Base-by-base conservation (phyloP, 2,329 filamentous ascomycete species). In the Aspergillus sp. region DNA sequence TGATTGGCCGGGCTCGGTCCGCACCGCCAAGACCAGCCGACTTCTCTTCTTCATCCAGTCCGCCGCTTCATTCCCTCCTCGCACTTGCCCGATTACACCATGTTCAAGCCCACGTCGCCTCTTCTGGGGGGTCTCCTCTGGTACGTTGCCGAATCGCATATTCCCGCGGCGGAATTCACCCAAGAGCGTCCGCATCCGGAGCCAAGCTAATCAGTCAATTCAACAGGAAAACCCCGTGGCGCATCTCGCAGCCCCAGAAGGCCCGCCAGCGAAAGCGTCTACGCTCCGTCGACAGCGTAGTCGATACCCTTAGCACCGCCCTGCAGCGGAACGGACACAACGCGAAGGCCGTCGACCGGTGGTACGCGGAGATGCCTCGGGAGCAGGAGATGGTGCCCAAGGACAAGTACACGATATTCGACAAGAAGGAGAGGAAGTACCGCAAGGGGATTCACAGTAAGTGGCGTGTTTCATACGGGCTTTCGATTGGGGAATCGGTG, bases 401-500 rank as follows among this genome's bases (percentile, higher is more conserved):
- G 63, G 91, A 98, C 67, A 98, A 98, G 67, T 98, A 98, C 67
- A 94, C 86, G 16, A 82, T 98, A 53, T 98, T 96, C 63, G 89
- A 94, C 63, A 80, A 88, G 50, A 95, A 96, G 64, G 86, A 83
- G 60, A 93, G 88, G 77, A 80, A 76, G 51, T 98, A 96, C 62
- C 74, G 91, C 58, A 98, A 98, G 76, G 85, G 86, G 35, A 88
- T 98, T 60, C 89, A 96, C 66, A 96, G 88, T 94, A 73, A 51
- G 86, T 77, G 35, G n/a, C 19, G 19, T 22, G 19, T 22, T 22
- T 22, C 19, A 22, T 22, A 22, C 10, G 19, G 5, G 19, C 32
- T 13, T 11, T n/a, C 13, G 13, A 8, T 3, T 19, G 8, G 4
- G 19, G 2, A 14, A 24, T 30, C 37, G 22, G 41, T 34, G 8